Base-by-base conservation (phyloP, 169 alveolate genomes). In the Plasmodium gaboni region DNA sequence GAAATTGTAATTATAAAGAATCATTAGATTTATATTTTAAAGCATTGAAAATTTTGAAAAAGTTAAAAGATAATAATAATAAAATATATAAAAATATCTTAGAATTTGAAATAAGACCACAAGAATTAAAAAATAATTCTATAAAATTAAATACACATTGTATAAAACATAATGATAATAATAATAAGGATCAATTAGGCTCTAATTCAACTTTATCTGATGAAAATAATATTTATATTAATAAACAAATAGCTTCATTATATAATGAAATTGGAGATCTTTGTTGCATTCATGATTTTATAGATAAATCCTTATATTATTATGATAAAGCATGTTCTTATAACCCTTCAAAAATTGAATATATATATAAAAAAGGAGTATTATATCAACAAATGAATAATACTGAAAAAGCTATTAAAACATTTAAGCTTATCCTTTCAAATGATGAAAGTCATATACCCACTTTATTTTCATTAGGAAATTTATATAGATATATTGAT, bases 321-420 rank as follows among this genome's bases (percentile, higher is more conserved):
- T 83, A 83, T 83, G 85, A 69, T 22, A 83, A 83, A 28, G 91
- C 91, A 15, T 69, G 72, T 83, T 67, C 86, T 17, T 48, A 83
- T 69, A 70, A 83, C 50, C 91, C 91, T 24, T 83, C 86, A 10
- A 83, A 83, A 83, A 55, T 83, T 1, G 91, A 83, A 17, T 83
- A 69, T 69, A 83, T 83, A 42, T 83, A 83, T 61, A 83, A 83
- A 60, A 68, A 83, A 19, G 91, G 91, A 44, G 91, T 83, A 44
- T 55, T 83, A 83, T 83, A 68, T 70, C 91, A 83, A 69, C 91
- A 83, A 69, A 83, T 70, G 85, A 83, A 83, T 70, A 64, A 83
- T 9, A 69, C 64, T 10, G 91, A 67, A 26, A 83, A 73, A 63
- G 83, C 91, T 17, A 83, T 83, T n/a, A 55, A 46, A 22, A 83